phyloP scores from a whole-genome alignment of 257 asterid species.

The Solanum megistacrolobum region DNA sequence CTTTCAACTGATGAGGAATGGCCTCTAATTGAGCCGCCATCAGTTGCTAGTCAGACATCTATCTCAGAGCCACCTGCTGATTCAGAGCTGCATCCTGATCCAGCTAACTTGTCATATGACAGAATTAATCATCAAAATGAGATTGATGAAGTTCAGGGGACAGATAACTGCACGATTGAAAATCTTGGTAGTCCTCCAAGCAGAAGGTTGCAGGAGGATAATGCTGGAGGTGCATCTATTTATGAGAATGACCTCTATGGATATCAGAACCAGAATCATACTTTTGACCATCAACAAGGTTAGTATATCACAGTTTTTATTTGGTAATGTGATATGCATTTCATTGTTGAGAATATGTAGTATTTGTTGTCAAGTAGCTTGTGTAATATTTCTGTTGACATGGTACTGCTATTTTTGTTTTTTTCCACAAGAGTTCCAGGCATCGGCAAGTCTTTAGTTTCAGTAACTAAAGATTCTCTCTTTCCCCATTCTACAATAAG shows the following conservation, averaged over 20 bases:
- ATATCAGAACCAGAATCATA: slow-evolving; percentile 33
- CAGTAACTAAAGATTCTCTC: background rate
- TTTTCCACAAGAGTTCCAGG: background rate
- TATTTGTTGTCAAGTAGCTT: background rate
- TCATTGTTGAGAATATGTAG: background rate
- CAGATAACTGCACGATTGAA: slow-evolving; percentile 29
- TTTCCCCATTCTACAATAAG: background rate
- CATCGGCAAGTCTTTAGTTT: background rate
- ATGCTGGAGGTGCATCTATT: slow-evolving; percentile 35
- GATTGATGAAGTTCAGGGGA: slow-evolving; percentile 37
- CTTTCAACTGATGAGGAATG: slow-evolving; percentile 49
- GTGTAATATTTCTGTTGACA: background rate
- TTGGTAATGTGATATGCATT: background rate
- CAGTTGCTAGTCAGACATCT: slow-evolving; percentile 20
- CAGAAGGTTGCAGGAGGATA: slow-evolving; percentile 41
- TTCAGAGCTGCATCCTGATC: slow-evolving; percentile 37
- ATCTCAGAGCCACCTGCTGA: slow-evolving; percentile 34
- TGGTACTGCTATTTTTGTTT: background rate
- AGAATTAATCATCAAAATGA: slow-evolving; percentile 22
- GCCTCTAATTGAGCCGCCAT: slow-evolving; percentile 60
- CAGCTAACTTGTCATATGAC: slow-evolving; percentile 24
- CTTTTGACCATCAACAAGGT: slow-evolving; percentile 48
- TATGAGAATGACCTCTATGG: slow-evolving; percentile 34
- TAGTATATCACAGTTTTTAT: background rate
- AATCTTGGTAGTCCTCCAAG: slow-evolving; percentile 32